phyloP scores from a whole-genome alignment of 208 protist species.

The Trypanosoma avium region DNA sequence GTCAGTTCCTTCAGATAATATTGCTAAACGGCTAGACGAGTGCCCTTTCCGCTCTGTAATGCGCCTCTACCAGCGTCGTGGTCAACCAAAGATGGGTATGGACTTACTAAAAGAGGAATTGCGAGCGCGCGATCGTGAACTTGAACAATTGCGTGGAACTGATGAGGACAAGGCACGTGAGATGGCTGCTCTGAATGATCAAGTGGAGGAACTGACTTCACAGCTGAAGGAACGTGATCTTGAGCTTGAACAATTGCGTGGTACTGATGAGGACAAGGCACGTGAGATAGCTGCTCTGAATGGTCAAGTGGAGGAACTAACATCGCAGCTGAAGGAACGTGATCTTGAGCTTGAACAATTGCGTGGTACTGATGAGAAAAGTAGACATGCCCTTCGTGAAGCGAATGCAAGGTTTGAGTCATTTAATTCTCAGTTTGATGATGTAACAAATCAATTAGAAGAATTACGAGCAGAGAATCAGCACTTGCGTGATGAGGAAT shows the following conservation, averaged over 20 bases:
- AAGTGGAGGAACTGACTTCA: not conserved
- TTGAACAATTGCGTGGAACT: not conserved
- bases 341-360: slow-evolving; percentile 14
- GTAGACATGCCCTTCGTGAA: not conserved
- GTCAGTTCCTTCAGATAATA: not conserved
- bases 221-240: not conserved
- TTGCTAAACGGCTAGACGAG: not conserved
- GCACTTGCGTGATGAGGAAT: not conserved
- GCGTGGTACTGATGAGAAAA: not conserved
- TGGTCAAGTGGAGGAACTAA: not conserved
- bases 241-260: no score
- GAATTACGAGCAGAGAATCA: slow-evolving; percentile 3
- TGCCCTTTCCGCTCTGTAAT: slow-evolving; percentile 4
- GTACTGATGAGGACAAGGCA: not conserved
- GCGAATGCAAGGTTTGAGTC: no score
- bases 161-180: not conserved
- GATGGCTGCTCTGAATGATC: not conserved
- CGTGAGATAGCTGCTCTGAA: not conserved
- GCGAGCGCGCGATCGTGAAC: slow-evolving; percentile 1
- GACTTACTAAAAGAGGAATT: slow-evolving; percentile 8
- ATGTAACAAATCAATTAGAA: no score
- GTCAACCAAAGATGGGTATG: not conserved
- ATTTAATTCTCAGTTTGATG: no score
- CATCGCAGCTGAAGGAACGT: slow-evolving; percentile 20
- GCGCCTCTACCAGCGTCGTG: slow-evolving; percentile 1